Evolutionary conservation across 768 basidiomycete genomes (phyloP).

Genomic region (Leccinum pellstonianum): DNA sequence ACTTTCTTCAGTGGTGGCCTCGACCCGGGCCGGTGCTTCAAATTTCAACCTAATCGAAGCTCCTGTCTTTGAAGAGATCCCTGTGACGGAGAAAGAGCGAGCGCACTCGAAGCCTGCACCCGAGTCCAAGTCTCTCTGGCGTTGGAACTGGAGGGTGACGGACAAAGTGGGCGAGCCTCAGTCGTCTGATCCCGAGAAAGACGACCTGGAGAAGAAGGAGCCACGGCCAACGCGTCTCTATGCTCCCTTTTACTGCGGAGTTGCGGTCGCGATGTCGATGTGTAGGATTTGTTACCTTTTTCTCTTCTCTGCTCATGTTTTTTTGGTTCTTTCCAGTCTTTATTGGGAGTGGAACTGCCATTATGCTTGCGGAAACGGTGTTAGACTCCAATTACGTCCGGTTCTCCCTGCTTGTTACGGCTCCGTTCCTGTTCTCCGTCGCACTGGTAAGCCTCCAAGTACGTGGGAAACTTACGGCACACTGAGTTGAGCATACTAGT

Average conservation of each 20-base stretch:
- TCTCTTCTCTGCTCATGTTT: slow-evolving; percentile 8
- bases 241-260: slow-evolving; percentile 70
- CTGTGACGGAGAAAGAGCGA: slow-evolving; percentile 23
- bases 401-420: slow-evolving; percentile 61
- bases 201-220: slow-evolving; percentile 26
- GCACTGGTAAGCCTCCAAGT: slow-evolving; percentile 49
- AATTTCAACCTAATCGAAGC: slow-evolving; percentile 54
- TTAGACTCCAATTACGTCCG: slow-evolving; percentile 61
- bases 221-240: slow-evolving; percentile 58
- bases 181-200: slow-evolving; percentile 49
- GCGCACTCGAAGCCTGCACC: not conserved
- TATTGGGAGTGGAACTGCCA: slow-evolving; percentile 56
- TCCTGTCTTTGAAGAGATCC: slow-evolving; percentile 15
- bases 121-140: slow-evolving; percentile 16
- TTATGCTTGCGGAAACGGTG: slow-evolving; percentile 64
- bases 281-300: slow-evolving; percentile 45
- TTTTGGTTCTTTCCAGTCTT: slow-evolving; percentile 50
- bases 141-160: slow-evolving; percentile 48
- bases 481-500: slow-evolving; percentile 40
- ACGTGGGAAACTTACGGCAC: not conserved
- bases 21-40: slow-evolving; percentile 42
- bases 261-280: slow-evolving; percentile 58
- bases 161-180: slow-evolving; percentile 23
- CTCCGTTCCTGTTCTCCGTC: slow-evolving; percentile 75
- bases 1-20: slow-evolving; percentile 42